phyloP scores from a whole-genome alignment of 331 rosid genomes.

The Pyracantha coccinea region DNA sequence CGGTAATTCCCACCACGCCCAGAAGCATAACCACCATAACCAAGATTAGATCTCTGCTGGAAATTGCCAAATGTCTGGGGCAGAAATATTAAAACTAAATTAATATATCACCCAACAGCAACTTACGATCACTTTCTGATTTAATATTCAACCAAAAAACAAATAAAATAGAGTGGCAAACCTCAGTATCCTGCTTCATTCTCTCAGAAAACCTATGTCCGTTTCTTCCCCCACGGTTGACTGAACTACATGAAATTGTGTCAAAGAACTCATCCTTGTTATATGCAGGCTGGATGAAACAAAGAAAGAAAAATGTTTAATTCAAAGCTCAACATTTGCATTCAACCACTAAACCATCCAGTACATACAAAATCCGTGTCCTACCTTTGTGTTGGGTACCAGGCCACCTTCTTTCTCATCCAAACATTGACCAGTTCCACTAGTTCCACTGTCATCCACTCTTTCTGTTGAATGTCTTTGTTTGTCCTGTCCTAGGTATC shows the following conservation, averaged over 20 bases:
- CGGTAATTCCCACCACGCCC: slow-evolving; percentile 37
- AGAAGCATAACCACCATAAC: slow-evolving; percentile 35
- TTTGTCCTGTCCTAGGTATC: slow-evolving; percentile 44
- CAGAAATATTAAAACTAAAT: slow-evolving; percentile 9
- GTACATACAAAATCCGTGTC: background rate
- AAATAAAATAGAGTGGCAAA: slow-evolving; percentile 17
- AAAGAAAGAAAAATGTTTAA: background rate
- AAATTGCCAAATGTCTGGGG: slow-evolving; percentile 54
- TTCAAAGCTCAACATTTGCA: background rate
- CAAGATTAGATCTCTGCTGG: slow-evolving; percentile 33
- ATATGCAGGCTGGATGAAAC: slow-evolving; percentile 57
- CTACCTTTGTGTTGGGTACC: slow-evolving; percentile 34
- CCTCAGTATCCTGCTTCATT: slow-evolving; percentile 38
- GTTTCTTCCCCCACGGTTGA: slow-evolving; percentile 25
- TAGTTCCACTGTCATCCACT: slow-evolving; percentile 19
- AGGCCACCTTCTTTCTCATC: slow-evolving; percentile 23
- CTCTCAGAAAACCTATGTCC: slow-evolving; percentile 25
- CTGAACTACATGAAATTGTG: slow-evolving; percentile 48
- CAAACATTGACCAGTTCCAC: slow-evolving; percentile 17
- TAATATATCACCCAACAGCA: background rate
- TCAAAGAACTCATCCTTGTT: slow-evolving; percentile 75
- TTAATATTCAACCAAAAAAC: background rate
- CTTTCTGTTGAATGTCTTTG: slow-evolving; percentile 15
- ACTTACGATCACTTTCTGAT: background rate
- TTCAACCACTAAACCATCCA: background rate